These are phyloP conservation scores for Phaffia australis DNA, from an alignment of 768 basidiomycete genomes.

Conservation along the genomic window DNA sequence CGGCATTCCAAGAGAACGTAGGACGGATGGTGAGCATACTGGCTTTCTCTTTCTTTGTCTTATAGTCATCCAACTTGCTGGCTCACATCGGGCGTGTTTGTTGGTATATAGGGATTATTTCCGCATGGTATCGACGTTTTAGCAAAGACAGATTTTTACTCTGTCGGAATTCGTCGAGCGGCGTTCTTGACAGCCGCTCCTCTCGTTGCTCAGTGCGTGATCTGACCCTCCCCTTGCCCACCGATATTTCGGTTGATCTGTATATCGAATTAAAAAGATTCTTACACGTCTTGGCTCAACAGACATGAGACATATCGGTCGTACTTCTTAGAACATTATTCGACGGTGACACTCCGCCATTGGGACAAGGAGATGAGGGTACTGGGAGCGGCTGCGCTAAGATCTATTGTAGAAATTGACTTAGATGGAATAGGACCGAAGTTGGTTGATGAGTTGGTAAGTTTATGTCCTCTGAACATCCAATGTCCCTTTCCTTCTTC, in stretches of 20 bases:
- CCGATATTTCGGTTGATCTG: not conserved
- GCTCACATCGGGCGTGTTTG: not conserved
- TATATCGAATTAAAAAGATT: conserved; percentile 49
- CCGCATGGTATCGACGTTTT: conserved; percentile 90
- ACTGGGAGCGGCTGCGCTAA: conserved; percentile 63
- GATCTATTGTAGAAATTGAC: conserved; percentile 55
- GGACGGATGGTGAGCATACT: conserved; percentile 64
- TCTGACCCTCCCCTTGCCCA: not conserved
- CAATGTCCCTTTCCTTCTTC: not conserved
- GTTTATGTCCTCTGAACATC: conserved; percentile 31
- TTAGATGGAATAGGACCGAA: conserved; percentile 47
- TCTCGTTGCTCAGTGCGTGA: conserved; percentile 69
- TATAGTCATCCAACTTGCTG: conserved; percentile 3
- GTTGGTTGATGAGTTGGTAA: conserved; percentile 48
- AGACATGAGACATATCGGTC: conserved; percentile 70
- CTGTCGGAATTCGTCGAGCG: conserved; percentile 71
- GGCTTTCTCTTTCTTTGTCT: not conserved
- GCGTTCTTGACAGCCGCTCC: conserved; percentile 77
- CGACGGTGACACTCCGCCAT: conserved; percentile 65
- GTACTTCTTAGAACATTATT: conserved; percentile 59
- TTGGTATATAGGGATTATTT: conserved; percentile 58
- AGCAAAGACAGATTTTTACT: conserved; percentile 86
- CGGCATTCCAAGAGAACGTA: conserved; percentile 93
- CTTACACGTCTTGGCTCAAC: conserved; percentile 37
- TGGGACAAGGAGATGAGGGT: conserved; percentile 78